Conservation (phyloP, 495 filamentous ascomycete species). For the Penicillium roqueforti region DNA sequence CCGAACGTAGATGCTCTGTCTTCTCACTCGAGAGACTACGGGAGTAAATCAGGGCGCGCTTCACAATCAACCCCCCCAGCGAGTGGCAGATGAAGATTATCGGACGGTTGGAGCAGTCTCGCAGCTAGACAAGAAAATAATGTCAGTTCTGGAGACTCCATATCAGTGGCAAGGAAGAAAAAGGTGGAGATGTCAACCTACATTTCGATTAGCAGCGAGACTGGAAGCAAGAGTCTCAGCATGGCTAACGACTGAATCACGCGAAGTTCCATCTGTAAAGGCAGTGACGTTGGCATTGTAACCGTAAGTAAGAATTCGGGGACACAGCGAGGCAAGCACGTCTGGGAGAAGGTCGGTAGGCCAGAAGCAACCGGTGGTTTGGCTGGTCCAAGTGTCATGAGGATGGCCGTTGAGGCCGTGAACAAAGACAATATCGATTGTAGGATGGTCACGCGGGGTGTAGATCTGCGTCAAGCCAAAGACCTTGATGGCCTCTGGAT, state of each 20-base stretch:
- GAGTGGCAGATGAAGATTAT: slow-evolving; percentile 87
- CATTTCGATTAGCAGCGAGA: slow-evolving; percentile 55
- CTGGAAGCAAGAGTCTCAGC: slow-evolving; percentile 71
- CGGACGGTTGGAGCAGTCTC: slow-evolving; percentile 54
- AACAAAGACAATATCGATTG: slow-evolving; percentile 63
- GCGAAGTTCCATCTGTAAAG: slow-evolving; percentile 56
- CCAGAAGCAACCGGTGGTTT: slow-evolving; percentile 66
- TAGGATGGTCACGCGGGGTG: slow-evolving; percentile 41
- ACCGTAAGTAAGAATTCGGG: slow-evolving; percentile 75
- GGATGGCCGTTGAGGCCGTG: slow-evolving; percentile 83
- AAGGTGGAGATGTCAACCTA: slow-evolving; percentile 23
- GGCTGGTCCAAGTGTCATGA: slow-evolving; percentile 68
- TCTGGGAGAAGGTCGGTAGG: slow-evolving; percentile 67
- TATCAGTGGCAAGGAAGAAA: neutral
- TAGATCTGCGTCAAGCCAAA: slow-evolving; percentile 70
- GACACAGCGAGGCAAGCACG: slow-evolving; percentile 55
- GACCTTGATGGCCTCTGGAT: slow-evolving; percentile 59
- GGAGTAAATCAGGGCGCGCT: slow-evolving; percentile 65
- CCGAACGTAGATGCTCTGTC: slow-evolving; percentile 68
- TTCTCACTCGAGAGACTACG: slow-evolving; percentile 59
- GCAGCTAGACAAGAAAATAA: slow-evolving; percentile 36
- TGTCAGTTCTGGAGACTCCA: neutral
- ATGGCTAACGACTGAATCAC: slow-evolving; percentile 77
- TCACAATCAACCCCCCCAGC: slow-evolving; percentile 76
- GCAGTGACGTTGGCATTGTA: slow-evolving; percentile 77